Conservation (phyloP, 495 filamentous ascomycete species). For the Thermochaetoides thermophila region DNA sequence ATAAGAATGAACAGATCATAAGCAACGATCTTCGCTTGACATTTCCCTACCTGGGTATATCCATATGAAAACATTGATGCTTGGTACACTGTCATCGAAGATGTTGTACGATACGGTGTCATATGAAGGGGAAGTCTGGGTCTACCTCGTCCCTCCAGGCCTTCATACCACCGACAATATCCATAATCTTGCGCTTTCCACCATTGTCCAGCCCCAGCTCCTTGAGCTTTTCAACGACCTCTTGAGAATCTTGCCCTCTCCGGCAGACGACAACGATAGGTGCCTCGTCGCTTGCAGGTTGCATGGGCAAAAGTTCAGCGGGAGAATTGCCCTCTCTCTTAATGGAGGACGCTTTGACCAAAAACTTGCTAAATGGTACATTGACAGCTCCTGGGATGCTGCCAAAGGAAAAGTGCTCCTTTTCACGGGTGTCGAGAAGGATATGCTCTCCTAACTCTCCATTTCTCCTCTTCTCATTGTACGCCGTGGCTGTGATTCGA, state of each 20-base stretch:
- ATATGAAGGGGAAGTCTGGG: constrained; percentile 46
- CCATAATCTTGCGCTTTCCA: constrained; percentile 48
- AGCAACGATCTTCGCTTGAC: too few species aligned
- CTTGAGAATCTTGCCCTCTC: constrained; percentile 78
- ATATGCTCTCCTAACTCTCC: constrained; percentile 27
- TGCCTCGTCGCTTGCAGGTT: constrained; percentile 10
- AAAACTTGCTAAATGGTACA: constrained; percentile 51
- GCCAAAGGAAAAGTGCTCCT: constrained; percentile 72
- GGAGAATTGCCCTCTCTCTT: constrained; percentile 8
- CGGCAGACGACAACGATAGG: constrained; percentile 69
- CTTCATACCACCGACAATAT: constrained; percentile 66
- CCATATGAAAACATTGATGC: not conserved
- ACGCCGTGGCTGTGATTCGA: constrained; percentile 46
- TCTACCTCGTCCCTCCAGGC: constrained; percentile 79
- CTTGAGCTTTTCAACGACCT: constrained; percentile 56
- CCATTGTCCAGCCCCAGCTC: constrained; percentile 44
- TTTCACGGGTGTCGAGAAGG: constrained; percentile 71
- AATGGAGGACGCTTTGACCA: constrained; percentile 16
- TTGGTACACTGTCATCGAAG: not conserved
- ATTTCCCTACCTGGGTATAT: constrained; percentile 1
- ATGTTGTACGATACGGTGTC: constrained; percentile 5
- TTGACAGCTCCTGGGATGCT: constrained; percentile 60
- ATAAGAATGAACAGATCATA: constrained; percentile 1
- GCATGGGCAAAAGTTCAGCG: constrained; percentile 1
- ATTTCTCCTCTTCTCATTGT: constrained; percentile 17